phyloP scores from a whole-genome alignment of 179 eudicot genomes.

The Camellia oleifera region DNA sequence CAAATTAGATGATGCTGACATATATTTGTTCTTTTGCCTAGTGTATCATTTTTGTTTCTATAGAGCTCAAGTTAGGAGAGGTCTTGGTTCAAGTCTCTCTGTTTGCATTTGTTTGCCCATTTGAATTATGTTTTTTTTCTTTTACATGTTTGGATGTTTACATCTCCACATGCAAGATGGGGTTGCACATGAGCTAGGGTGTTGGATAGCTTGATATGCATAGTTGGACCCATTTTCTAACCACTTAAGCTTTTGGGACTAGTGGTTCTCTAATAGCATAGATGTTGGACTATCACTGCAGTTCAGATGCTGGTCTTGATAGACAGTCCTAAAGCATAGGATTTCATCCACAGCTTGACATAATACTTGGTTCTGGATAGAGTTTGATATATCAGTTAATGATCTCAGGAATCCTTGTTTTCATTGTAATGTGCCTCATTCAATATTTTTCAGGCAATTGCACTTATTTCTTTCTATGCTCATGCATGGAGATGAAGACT shows the following conservation, averaged over 20 bases:
- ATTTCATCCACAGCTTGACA: not conserved
- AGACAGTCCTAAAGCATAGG: not conserved
- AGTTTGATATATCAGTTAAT: not conserved
- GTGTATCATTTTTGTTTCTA: not conserved
- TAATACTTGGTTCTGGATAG: not conserved
- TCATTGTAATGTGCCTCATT: slow-evolving; percentile 7
- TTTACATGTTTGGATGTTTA: too few species aligned
- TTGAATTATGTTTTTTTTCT: too few species aligned
- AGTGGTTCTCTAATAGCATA: not conserved
- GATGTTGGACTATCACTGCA: not conserved
- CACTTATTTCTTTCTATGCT: slow-evolving; percentile 86
- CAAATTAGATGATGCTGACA: not conserved
- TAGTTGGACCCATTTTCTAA: too few species aligned
- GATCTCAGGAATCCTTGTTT: not conserved
- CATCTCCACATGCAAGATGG: too few species aligned
- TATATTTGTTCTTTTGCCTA: not conserved
- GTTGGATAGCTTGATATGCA: too few species aligned
- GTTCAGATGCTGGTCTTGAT: not conserved
- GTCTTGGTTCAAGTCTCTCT: too few species aligned
- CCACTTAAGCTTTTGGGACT: too few species aligned
- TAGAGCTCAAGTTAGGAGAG: too few species aligned
- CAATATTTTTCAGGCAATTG: slow-evolving; percentile 53
- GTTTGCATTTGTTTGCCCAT: too few species aligned
- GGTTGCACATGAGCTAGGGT: too few species aligned
- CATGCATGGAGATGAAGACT: slow-evolving; percentile 71